Evolutionary conservation across 352 stramenopile genomes (phyloP).

Genomic region (Phytophthora pisi): DNA sequence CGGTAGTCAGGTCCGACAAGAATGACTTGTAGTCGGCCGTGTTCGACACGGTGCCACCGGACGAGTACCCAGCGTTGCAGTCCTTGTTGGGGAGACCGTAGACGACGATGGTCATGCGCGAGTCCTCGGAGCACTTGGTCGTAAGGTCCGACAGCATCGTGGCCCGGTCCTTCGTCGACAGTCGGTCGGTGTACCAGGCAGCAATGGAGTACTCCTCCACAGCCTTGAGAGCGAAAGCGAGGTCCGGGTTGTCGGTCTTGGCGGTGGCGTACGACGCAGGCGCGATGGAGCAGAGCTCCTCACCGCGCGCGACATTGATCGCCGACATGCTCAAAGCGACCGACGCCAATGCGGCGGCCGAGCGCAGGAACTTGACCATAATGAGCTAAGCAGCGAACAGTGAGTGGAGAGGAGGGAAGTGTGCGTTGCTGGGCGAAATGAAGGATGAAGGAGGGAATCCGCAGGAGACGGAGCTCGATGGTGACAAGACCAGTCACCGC

Average conservation of each 20-base stretch:
- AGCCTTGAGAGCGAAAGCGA: slow-evolving; percentile 38
- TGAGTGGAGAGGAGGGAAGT: slow-evolving; percentile 2
- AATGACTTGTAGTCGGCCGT: slow-evolving; percentile 55
- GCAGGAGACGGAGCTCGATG: background rate
- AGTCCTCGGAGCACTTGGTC: slow-evolving; percentile 35
- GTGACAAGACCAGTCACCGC: slow-evolving; percentile 7
- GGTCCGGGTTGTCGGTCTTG: slow-evolving; percentile 36
- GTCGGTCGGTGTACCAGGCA: slow-evolving; percentile 59
- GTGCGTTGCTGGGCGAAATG: slow-evolving; percentile 17
- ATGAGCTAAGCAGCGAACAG: slow-evolving; percentile 10
- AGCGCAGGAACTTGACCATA: slow-evolving; percentile 27
- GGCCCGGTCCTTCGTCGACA: slow-evolving; percentile 32
- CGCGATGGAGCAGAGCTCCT: slow-evolving; percentile 45
- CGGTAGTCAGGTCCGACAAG: slow-evolving; percentile 40
- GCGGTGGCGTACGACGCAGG: slow-evolving; percentile 47
- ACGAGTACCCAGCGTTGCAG: slow-evolving; percentile 61
- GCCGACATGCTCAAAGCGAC: slow-evolving; percentile 20
- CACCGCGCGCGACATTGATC: slow-evolving; percentile 9
- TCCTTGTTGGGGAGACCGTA: slow-evolving; percentile 84
- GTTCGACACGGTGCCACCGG: slow-evolving; percentile 41
- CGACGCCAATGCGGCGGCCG: slow-evolving; percentile 10
- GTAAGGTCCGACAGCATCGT: slow-evolving; percentile 34
- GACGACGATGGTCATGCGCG: slow-evolving; percentile 56
- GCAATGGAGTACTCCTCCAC: slow-evolving; percentile 49
- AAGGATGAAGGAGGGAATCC: slow-evolving; percentile 24